Conservation (phyloP, 176 grass and related monocot species). For the Neostapfia colusana region DNA sequence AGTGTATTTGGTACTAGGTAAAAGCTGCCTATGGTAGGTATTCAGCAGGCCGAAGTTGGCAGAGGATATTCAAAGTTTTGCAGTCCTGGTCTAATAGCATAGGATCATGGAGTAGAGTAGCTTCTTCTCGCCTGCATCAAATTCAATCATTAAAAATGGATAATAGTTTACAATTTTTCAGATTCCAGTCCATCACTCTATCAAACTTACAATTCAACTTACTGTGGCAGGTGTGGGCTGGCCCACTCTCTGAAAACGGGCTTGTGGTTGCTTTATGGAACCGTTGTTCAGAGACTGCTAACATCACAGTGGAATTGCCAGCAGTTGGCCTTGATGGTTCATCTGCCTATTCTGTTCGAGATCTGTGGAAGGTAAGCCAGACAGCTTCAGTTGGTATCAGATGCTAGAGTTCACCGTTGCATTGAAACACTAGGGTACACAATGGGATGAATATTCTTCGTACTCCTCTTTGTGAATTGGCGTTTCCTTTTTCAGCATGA, state of each 20-base stretch:
- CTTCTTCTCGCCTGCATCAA: background rate
- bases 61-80: background rate
- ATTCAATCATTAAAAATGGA: background rate
- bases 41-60: background rate
- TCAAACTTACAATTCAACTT: constrained; percentile 14
- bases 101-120: background rate
- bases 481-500: constrained; percentile 59
- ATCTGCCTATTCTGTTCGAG: constrained; percentile 65
- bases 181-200: background rate
- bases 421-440: background rate
- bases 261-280: constrained; percentile 77
- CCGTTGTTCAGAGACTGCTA: constrained; percentile 61
- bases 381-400: constrained; percentile 19
- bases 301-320: constrained; percentile 59
- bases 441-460: background rate
- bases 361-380: constrained; percentile 63
- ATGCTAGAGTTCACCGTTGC: background rate
- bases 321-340: constrained; percentile 57
- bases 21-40: background rate
- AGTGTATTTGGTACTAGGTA: background rate
- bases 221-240: constrained; percentile 80
- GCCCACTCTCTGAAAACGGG: constrained; percentile 67
- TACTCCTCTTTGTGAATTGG: constrained; percentile 15
- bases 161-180: background rate
- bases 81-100: background rate